Evolutionary conservation across 1,284 basidiomycete species (phyloP).

Genomic region (Cutaneotrichosporon arboriforme): DNA sequence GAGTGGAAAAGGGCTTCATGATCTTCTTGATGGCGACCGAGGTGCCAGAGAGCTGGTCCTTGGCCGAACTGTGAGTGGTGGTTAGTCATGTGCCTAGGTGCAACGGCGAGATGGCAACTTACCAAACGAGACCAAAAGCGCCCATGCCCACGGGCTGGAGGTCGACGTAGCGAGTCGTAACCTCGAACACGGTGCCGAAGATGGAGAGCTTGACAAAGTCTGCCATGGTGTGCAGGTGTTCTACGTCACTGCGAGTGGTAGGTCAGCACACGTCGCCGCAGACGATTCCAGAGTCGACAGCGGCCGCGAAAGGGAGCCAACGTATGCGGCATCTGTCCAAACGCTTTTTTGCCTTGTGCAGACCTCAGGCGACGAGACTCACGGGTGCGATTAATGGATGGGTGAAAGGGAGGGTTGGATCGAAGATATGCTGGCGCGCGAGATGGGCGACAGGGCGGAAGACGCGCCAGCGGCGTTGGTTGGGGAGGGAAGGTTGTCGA

Average conservation of each 20-base stretch:
- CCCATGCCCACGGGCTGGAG: slow-evolving; percentile 99
- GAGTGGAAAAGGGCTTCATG: slow-evolving; percentile 96
- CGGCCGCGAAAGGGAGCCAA: background rate
- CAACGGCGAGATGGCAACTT: slow-evolving; percentile 30
- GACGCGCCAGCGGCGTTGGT: no score
- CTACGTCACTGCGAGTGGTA: background rate
- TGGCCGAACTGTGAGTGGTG: slow-evolving; percentile 67
- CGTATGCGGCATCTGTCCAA: background rate
- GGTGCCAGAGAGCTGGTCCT: slow-evolving; percentile 90
- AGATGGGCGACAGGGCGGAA: no score
- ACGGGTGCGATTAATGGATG: no score
- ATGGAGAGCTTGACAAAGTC: slow-evolving; percentile 95
- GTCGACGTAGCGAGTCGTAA: slow-evolving; percentile 97
- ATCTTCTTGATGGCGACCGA: slow-evolving; percentile 99
- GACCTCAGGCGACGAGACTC: no score
- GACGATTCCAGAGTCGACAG: background rate
- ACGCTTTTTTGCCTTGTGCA: no score
- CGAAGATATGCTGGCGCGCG: no score
- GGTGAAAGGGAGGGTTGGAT: no score
- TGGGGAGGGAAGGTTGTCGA: no score
- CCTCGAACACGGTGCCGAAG: slow-evolving; percentile 80
- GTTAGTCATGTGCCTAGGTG: background rate
- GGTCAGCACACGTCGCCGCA: background rate
- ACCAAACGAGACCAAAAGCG: slow-evolving; percentile 95
- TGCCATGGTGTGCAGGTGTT: slow-evolving; percentile 38